These are phyloP conservation scores for Cyberlindnera nakhonratchasimensis DNA, from an alignment of 805 yeast species.

Conservation along the genomic window DNA sequence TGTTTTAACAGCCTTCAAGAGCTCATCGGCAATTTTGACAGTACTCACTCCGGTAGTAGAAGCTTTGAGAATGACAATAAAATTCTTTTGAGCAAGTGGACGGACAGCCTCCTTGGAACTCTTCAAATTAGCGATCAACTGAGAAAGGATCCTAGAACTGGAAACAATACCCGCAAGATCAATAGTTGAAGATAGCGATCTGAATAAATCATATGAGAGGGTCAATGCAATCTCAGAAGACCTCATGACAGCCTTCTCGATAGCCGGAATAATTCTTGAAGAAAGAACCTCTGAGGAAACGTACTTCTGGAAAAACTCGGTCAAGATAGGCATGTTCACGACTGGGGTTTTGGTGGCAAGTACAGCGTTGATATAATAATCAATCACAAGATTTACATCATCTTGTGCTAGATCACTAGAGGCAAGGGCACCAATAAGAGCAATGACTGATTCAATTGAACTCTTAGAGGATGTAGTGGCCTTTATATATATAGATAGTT, in stretches of 20 bases:
- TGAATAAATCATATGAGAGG: constrained; percentile 50
- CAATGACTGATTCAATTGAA: constrained; percentile 33
- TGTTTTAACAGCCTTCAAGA: constrained; percentile 54
- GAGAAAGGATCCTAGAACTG: constrained; percentile 47
- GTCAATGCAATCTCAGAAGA: constrained; percentile 71
- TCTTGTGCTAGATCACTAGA: constrained; percentile 22
- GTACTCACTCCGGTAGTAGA: constrained; percentile 30
- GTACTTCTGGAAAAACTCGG: constrained; percentile 43
- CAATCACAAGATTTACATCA: constrained; percentile 23
- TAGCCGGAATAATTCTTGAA: constrained; percentile 46
- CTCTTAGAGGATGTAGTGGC: constrained; percentile 23
- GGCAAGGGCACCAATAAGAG: constrained; percentile 37
- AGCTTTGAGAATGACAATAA: constrained; percentile 35
- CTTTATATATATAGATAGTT: constrained; percentile 15
- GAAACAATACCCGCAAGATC: constrained; percentile 42
- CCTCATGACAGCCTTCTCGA: constrained; percentile 74
- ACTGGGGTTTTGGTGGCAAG: constrained; percentile 46
- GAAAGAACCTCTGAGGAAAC: constrained; percentile 38
- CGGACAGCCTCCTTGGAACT: constrained; percentile 71
- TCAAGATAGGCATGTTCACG: constrained; percentile 36
- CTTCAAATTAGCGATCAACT: constrained; percentile 54
- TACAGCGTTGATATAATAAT: constrained; percentile 36
- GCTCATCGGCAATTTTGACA: constrained; percentile 44
- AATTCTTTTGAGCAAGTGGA: constrained; percentile 19
- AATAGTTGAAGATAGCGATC: constrained; percentile 29